These are phyloP conservation scores for Ceratocystis ficicola DNA, from an alignment of 2,329 filamentous ascomycete species.

Conservation along the genomic window DNA sequence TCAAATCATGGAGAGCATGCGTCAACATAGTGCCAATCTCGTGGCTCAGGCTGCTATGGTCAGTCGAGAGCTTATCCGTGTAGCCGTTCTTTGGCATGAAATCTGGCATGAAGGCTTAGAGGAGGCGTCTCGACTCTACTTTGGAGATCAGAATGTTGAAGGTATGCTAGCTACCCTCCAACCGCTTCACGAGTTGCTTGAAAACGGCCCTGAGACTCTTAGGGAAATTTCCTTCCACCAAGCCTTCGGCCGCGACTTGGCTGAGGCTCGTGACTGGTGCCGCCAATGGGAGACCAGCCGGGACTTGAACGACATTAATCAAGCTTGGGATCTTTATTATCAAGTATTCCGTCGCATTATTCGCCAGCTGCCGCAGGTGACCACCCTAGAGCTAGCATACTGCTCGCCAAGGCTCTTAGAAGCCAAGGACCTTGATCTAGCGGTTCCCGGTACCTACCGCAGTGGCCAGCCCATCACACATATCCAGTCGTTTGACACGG, in stretches of 20 bases:
- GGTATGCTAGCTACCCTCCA: slow-evolving; percentile 90
- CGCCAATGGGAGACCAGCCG: slow-evolving; percentile 78
- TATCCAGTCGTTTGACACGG: slow-evolving; percentile 81
- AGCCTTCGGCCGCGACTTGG: slow-evolving; percentile 87
- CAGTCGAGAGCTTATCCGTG: slow-evolving; percentile 90
- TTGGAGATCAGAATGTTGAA: slow-evolving; percentile 92
- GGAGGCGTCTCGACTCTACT: slow-evolving; percentile 91
- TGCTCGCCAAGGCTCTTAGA: slow-evolving; percentile 88
- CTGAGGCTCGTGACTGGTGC: slow-evolving; percentile 93
- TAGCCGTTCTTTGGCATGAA: slow-evolving; percentile 96
- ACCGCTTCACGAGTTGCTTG: slow-evolving; percentile 82
- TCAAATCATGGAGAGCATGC: slow-evolving; percentile 96
- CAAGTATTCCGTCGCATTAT: slow-evolving; percentile 95
- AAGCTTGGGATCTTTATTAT: slow-evolving; percentile 98
- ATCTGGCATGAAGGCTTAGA: slow-evolving; percentile 97
- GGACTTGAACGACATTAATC: slow-evolving; percentile 88
- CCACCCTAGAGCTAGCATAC: slow-evolving; percentile 85
- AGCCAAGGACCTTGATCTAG: slow-evolving; percentile 75
- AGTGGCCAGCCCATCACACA: slow-evolving; percentile 65
- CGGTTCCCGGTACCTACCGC: slow-evolving; percentile 88
- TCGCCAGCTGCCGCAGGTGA: slow-evolving; percentile 83
- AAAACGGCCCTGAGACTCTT: slow-evolving; percentile 81
- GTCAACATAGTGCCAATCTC: slow-evolving; percentile 79
- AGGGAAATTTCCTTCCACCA: slow-evolving; percentile 96
- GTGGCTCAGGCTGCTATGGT: slow-evolving; percentile 93